Conservation (phyloP, 2,329 filamentous ascomycete genomes). For the Neoarthrinium moseri region DNA sequence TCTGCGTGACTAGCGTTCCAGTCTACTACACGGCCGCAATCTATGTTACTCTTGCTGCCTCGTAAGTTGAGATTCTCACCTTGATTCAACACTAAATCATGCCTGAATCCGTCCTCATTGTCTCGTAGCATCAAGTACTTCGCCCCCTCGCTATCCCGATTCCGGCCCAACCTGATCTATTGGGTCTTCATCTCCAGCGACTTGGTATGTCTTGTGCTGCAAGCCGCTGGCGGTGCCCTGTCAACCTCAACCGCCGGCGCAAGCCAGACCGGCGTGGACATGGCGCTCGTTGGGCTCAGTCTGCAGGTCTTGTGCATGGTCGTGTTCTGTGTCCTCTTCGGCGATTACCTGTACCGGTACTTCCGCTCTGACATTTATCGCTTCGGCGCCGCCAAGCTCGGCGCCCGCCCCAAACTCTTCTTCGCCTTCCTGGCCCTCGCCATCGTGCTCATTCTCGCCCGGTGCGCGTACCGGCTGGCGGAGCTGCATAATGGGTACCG, state of each 20-base stretch:
- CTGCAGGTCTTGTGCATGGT: constrained; percentile 57
- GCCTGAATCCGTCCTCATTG: no score
- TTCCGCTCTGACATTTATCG: constrained; percentile 11
- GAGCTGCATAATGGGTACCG: constrained; percentile 58
- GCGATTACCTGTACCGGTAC: constrained; percentile 38
- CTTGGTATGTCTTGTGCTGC: constrained; percentile 39
- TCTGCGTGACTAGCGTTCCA: constrained; percentile 56
- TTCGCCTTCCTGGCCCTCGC: constrained; percentile 48
- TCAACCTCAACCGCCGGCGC: constrained; percentile 42
- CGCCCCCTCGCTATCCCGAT: constrained; percentile 22
- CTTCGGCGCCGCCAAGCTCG: neutral
- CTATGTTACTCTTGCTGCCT: constrained; percentile 59
- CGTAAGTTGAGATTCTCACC: constrained; percentile 23
- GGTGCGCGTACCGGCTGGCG: constrained; percentile 58
- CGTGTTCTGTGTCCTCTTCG: constrained; percentile 47
- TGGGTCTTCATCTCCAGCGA: constrained; percentile 38
- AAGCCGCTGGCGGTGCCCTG: constrained; percentile 39
- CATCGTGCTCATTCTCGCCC: constrained; percentile 53
- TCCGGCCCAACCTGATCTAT: constrained; percentile 26
- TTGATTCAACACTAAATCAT: no score
- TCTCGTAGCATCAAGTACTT: constrained; percentile 34
- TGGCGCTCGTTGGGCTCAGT: constrained; percentile 54
- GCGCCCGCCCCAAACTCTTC: constrained; percentile 43
- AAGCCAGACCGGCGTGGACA: constrained; percentile 45
- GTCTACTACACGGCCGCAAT: constrained; percentile 63